These are phyloP conservation scores for Lactifluus subvellereus DNA, from an alignment of 768 basidiomycete genomes.

Conservation along the genomic window DNA sequence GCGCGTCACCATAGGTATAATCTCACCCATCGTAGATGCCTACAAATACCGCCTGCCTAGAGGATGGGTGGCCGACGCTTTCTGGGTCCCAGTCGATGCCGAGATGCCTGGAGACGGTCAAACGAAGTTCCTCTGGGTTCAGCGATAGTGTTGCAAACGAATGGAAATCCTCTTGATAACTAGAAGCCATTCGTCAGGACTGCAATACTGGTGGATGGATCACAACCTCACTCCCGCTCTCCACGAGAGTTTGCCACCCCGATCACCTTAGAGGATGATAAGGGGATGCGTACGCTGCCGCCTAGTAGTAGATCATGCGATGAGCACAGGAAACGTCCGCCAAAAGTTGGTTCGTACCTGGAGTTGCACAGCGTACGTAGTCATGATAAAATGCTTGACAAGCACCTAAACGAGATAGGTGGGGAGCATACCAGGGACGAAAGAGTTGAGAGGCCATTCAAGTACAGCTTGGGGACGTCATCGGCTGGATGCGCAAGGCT, in stretches of 20 bases:
- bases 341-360: slow-evolving; percentile 32
- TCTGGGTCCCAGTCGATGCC: slow-evolving; percentile 70
- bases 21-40: slow-evolving; percentile 89
- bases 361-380: slow-evolving; percentile 50
- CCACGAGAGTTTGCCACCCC: slow-evolving; percentile 73
- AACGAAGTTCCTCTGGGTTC: slow-evolving; percentile 64
- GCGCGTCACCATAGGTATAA: slow-evolving; percentile 10
- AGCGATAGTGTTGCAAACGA: slow-evolving; percentile 70
- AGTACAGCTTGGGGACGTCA: background rate
- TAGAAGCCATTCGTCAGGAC: slow-evolving; percentile 31
- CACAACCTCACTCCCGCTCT: slow-evolving; percentile 51
- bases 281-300: slow-evolving; percentile 60
- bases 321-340: slow-evolving; percentile 12
- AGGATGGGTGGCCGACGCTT: slow-evolving; percentile 45
- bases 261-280: slow-evolving; percentile 71
- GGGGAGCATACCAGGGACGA: background rate
- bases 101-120: slow-evolving; percentile 55
- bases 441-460: slow-evolving; percentile 18
- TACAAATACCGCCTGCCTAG: slow-evolving; percentile 75
- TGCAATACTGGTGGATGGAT: slow-evolving; percentile 1
- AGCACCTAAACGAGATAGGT: background rate
- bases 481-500: background rate
- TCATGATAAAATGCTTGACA: slow-evolving; percentile 50
- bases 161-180: slow-evolving; percentile 88
- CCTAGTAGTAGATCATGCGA: slow-evolving; percentile 33